phyloP scores from a whole-genome alignment of 257 asterid species.

The Capsicum chinense region DNA sequence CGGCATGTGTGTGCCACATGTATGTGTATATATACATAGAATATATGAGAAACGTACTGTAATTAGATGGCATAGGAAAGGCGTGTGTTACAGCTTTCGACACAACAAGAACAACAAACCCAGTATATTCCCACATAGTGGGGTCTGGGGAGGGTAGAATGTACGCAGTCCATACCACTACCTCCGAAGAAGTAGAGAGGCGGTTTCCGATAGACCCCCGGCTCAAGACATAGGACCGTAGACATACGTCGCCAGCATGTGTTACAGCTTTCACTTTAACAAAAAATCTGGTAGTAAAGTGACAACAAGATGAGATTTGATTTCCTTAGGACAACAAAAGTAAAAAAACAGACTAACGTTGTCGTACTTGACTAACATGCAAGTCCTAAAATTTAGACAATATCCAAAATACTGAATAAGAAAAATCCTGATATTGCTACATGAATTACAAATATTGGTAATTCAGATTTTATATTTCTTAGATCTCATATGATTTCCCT shows the following conservation, averaged over 20 bases:
- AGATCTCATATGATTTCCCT: background rate
- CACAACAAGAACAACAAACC: too few relatives aligned
- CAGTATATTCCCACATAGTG: too few relatives aligned
- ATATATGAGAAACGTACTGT: background rate
- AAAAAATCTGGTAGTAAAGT: background rate
- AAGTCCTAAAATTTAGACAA: background rate
- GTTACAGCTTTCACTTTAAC: background rate
- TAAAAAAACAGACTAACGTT: background rate
- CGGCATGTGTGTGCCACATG: background rate
- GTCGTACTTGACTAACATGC: background rate
- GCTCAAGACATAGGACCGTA: too few relatives aligned
- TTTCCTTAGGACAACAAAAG: background rate
- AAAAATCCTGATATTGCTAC: background rate
- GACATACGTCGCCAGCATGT: background rate
- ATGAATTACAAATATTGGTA: background rate
- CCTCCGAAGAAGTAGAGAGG: too few relatives aligned
- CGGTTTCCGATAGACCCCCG: too few relatives aligned
- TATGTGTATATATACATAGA: background rate
- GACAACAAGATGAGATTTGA: background rate
- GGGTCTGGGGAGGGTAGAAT: too few relatives aligned
- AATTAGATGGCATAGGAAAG: background rate
- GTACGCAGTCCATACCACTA: too few relatives aligned
- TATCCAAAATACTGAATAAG: background rate
- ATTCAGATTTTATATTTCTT: constrained; percentile 6
- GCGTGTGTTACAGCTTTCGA: background rate